Base-by-base conservation (phyloP, 2,329 filamentous ascomycete genomes). In the Taxawa tesnikishii region DNA sequence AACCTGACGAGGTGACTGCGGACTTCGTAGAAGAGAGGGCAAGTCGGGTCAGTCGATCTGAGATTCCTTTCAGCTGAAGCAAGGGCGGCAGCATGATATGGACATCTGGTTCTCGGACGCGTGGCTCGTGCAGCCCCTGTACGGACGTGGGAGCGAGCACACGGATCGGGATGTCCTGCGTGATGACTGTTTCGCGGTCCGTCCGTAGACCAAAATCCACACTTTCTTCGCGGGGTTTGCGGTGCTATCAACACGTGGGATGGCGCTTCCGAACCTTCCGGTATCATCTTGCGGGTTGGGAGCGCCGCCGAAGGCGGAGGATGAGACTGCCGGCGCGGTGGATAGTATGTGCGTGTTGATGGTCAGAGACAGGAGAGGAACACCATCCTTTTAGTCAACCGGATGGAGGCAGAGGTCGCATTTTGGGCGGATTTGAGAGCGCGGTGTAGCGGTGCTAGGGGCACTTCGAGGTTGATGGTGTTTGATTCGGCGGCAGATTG, bases 391-490 rank as follows among this genome's bases (percentile, higher is more conserved):
- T 96, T 96, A 15, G 88, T 94, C 26, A 98, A 73, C 24, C 88
- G 80, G 24, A 98, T 74, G 10, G 79, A 81, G 33, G 87, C 84
- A 12, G 83, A 79, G 12, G 79, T 75, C 46, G 83, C 83, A 50
- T 83, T 79, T 32, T 81, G 65, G 27, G 88, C 88, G 21, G 87
- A 94, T 48, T 79, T 84, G 37, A 98, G 75, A n/a, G 90, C 90
- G 38, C 87, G 79, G 48, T 90, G 83, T 14, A 98, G 74, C 2
- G 83, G 79, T 10, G 74, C 71, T n/a, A 96, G 75, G 15, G 90
- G 85, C 2, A 98, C 73, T 60, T 98, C 90, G 41, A 98, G 78
- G 59, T 98, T 94, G 60, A 98, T 94, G 32, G 85, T 83, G 58
- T 94, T 94, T 55, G 75, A 68, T 24, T 65, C 65, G 29, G 85